These are phyloP conservation scores for Bimuria novae-zelandiae DNA, from an alignment of 2,329 filamentous ascomycete species.

Conservation along the genomic window DNA sequence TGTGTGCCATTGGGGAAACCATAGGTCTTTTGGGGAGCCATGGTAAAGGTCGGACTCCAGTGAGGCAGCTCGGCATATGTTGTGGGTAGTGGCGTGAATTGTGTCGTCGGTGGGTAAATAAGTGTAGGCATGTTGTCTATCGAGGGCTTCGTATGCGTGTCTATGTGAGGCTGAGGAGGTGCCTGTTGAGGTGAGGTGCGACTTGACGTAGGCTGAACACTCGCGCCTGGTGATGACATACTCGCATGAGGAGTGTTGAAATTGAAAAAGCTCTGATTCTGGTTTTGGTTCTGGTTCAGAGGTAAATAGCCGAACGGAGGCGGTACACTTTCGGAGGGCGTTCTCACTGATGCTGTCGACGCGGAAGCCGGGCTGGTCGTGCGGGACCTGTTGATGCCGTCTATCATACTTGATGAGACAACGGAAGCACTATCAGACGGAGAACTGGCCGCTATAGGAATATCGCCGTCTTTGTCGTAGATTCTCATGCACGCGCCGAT, in stretches of 20 bases:
- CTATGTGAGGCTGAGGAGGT: constrained; percentile 27
- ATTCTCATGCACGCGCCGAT: constrained; percentile 85
- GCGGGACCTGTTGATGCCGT: constrained; percentile 49
- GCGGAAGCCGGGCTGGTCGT: constrained; percentile 52
- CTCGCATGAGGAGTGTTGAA: constrained; percentile 29
- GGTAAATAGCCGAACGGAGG: constrained; percentile 46
- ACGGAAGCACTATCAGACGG: constrained; percentile 54
- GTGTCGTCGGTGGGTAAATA: constrained; percentile 32
- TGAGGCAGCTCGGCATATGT: constrained; percentile 44
- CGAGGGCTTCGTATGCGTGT: constrained; percentile 37
- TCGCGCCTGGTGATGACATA: constrained; percentile 24
- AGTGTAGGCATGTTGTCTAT: constrained; percentile 34
- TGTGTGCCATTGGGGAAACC: constrained; percentile 27
- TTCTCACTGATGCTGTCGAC: constrained; percentile 45
- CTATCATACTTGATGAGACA: constrained; percentile 46
- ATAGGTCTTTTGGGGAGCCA: constrained; percentile 38
- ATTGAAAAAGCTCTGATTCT: constrained; percentile 25
- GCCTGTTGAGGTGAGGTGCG: constrained; percentile 35
- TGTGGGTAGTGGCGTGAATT: constrained; percentile 40
- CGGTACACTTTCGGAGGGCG: constrained; percentile 39
- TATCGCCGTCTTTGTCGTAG: constrained; percentile 68
- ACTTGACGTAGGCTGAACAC: constrained; percentile 23
- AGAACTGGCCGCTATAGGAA: constrained; percentile 54
- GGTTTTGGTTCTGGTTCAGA: constrained; percentile 31
- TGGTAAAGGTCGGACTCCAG: constrained; percentile 44